A percentile compares a stretch with the other conserved stretches of the same genome.
Conservation (phyloP, 2,329 filamentous ascomycete species). For the Ophioceras dolichostomum region DNA sequence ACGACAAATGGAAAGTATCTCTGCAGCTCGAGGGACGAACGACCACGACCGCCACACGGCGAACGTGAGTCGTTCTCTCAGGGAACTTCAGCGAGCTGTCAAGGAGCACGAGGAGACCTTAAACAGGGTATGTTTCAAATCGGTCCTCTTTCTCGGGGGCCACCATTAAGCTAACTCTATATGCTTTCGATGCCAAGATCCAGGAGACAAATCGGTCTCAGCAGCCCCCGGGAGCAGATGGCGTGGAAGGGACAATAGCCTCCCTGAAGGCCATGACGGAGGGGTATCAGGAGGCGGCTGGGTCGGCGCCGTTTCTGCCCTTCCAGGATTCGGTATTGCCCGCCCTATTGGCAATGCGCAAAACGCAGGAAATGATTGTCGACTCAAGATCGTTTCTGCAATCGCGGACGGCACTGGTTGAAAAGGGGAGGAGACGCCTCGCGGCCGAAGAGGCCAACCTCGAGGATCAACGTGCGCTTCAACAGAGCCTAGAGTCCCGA, state of each 20-base stretch:
- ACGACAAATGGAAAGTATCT: background rate
- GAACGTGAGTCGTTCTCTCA: conserved; percentile 54
- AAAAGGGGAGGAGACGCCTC: conserved; percentile 31
- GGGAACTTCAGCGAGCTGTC: conserved; percentile 49
- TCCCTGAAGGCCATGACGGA: conserved; percentile 41
- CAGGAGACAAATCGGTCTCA: background rate
- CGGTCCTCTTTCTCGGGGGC: background rate
- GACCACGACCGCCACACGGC: conserved; percentile 27
- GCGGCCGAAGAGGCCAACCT: conserved; percentile 37
- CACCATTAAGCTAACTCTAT: conserved; percentile 1
- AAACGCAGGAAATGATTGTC: conserved; percentile 49
- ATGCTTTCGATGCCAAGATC: background rate
- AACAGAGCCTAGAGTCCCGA: conserved; percentile 39
- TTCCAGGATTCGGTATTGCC: conserved; percentile 55
- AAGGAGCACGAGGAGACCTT: conserved; percentile 40
- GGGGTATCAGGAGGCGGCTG: conserved; percentile 53
- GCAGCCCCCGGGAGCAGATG: background rate
- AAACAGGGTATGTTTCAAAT: conserved; percentile 22
- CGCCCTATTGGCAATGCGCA: conserved; percentile 57
- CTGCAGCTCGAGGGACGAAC: background rate
- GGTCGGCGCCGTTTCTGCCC: conserved; percentile 53
- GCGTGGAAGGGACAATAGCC: conserved; percentile 9
- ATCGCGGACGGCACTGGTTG: conserved; percentile 27
- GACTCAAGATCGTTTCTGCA: conserved; percentile 51
- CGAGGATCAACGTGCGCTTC: conserved; percentile 43